A percentile compares a stretch with the other conserved stretches of the same genome.
Conservation (phyloP, 1,284 basidiomycete genomes). For the Microbotryomycetes sp. region DNA sequence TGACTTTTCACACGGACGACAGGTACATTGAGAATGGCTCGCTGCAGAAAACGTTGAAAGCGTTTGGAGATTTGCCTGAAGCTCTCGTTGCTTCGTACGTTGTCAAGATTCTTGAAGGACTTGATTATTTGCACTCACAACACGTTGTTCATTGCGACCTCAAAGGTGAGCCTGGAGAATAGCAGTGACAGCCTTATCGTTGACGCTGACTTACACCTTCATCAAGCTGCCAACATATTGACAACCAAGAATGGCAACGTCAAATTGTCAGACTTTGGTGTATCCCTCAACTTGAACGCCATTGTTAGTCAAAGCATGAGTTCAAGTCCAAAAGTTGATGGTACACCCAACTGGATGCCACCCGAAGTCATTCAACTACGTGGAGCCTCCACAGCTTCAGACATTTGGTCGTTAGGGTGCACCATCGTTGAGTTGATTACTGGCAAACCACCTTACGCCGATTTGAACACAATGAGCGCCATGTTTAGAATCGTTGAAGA, state of each 20-base stretch:
- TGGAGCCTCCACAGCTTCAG: slow-evolving; percentile 52
- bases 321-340: slow-evolving; percentile 56
- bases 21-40: slow-evolving; percentile 93
- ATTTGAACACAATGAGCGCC: slow-evolving; percentile 46
- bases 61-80: slow-evolving; percentile 87
- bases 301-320: slow-evolving; percentile 33
- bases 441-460: slow-evolving; percentile 82
- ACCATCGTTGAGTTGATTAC: slow-evolving; percentile 89
- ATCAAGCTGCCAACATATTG: slow-evolving; percentile 50
- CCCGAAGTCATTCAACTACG: slow-evolving; percentile 80
- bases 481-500: slow-evolving; percentile 97
- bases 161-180: slow-evolving; percentile 43
- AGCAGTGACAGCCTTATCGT: background rate
- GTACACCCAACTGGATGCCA: slow-evolving; percentile 98
- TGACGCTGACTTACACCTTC: background rate
- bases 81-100: slow-evolving; percentile 80
- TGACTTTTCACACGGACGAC: background rate
- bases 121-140: slow-evolving; percentile 69
- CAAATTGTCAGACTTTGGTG: slow-evolving; percentile 57
- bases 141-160: slow-evolving; percentile 51
- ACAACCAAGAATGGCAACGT: slow-evolving; percentile 62
- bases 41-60: slow-evolving; percentile 78
- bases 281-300: slow-evolving; percentile 48
- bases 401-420: slow-evolving; percentile 88
- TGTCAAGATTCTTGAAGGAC: slow-evolving; percentile 84